These are phyloP conservation scores for Candida methanosorbosa DNA, from an alignment of 805 yeast genomes.

Conservation along the genomic window DNA sequence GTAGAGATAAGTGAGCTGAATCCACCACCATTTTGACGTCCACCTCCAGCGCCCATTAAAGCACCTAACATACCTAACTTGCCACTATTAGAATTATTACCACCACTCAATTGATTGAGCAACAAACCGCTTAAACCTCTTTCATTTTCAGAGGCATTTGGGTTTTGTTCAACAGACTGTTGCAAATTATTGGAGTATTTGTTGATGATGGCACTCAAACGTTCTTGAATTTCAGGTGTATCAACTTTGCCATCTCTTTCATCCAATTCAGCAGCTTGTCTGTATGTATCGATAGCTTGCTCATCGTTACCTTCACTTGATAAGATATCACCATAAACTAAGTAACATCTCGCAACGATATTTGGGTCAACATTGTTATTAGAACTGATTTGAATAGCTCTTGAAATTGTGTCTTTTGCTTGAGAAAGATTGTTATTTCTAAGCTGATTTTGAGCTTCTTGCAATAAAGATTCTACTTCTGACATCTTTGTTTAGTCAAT, in stretches of 20 bases:
- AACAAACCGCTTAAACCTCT: slow-evolving; percentile 20
- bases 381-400: slow-evolving; percentile 14
- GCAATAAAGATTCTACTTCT: slow-evolving; percentile 13
- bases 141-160: slow-evolving; percentile 16
- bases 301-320: slow-evolving; percentile 14
- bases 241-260: slow-evolving; percentile 22
- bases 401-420: slow-evolving; percentile 10
- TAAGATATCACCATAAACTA: slow-evolving; percentile 19
- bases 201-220: slow-evolving; percentile 13
- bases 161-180: slow-evolving; percentile 12
- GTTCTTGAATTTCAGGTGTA: slow-evolving; percentile 22
- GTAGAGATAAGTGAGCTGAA: slow-evolving; percentile 17
- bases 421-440: slow-evolving; percentile 5
- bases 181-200: slow-evolving; percentile 15
- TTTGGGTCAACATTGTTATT: slow-evolving; percentile 17
- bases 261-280: slow-evolving; percentile 21
- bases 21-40: slow-evolving; percentile 10
- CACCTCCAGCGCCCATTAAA: slow-evolving; percentile 9
- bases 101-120: slow-evolving; percentile 16
- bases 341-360: slow-evolving; percentile 15
- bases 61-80: slow-evolving; percentile 18
- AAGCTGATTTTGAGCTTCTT: slow-evolving; percentile 7
- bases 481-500: too few species aligned
- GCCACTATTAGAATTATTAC: slow-evolving; percentile 16
- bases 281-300: slow-evolving; percentile 19